A percentile compares a stretch with the other conserved stretches of the same genome.
Conservation (phyloP, 495 filamentous ascomycete genomes). For the Parathielavia appendiculata region DNA sequence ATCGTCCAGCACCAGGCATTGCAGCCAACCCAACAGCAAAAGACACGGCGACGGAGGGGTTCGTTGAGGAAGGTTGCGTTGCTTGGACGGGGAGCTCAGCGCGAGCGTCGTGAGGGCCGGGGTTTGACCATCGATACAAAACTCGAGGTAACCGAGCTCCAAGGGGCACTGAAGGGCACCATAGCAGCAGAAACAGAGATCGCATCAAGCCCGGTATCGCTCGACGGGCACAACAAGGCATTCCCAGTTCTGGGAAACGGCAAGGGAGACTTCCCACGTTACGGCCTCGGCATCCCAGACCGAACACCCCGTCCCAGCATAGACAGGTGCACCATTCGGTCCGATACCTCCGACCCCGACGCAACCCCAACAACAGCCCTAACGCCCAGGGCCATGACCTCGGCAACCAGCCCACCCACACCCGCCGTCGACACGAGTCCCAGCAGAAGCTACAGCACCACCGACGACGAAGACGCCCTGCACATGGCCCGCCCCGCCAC, state of each 20-base stretch:
- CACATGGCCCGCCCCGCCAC: slow-evolving; percentile 41
- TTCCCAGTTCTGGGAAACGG: slow-evolving; percentile 6
- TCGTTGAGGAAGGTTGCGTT: slow-evolving; percentile 77
- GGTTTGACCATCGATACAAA: slow-evolving; percentile 42
- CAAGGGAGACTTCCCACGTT: slow-evolving; percentile 12
- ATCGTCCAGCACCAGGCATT: slow-evolving; percentile 47
- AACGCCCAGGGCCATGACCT: slow-evolving; percentile 21
- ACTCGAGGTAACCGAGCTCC: slow-evolving; percentile 14
- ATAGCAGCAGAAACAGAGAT: slow-evolving; percentile 12
- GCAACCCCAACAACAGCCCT: slow-evolving; percentile 29
- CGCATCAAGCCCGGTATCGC: slow-evolving; percentile 5
- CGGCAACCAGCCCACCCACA: slow-evolving; percentile 9
- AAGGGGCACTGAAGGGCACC: slow-evolving; percentile 1
- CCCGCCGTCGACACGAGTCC: slow-evolving; percentile 42
- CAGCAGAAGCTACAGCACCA: slow-evolving; percentile 62
- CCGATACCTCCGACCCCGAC: slow-evolving; percentile 20
- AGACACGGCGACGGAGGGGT: slow-evolving; percentile 69
- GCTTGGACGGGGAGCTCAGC: slow-evolving; percentile 60
- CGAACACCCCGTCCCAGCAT: slow-evolving; percentile 44
- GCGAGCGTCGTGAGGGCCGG: slow-evolving; percentile 50
- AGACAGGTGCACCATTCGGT: slow-evolving; percentile 35
- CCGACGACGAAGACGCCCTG: slow-evolving; percentile 72
- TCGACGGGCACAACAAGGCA: background rate
- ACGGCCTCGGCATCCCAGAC: slow-evolving; percentile 49
- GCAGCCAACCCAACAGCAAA: slow-evolving; percentile 50